Percentiles rank a stretch among this genome's conserved stretches.
Evolutionary conservation across 495 filamentous ascomycete species (phyloP).

Genomic region (Aspergillus sclerotiicarbonarius): DNA sequence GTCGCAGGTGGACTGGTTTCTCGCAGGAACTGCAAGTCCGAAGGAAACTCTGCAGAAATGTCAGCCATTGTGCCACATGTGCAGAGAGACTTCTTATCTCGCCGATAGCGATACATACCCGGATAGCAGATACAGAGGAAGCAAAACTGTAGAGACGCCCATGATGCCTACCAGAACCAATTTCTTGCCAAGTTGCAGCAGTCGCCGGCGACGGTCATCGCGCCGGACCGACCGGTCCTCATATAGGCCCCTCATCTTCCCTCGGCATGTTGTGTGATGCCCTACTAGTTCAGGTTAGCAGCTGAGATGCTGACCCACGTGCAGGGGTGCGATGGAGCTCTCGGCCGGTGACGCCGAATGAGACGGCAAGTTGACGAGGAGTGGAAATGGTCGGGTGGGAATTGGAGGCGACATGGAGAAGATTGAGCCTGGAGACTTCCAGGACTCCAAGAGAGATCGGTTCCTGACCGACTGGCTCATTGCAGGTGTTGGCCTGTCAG

Average conservation of each 20-base stretch:
- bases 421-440: no score
- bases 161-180: not conserved
- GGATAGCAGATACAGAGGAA: constrained; percentile 14
- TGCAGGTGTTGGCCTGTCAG: no score
- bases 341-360: no score
- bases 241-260: constrained; percentile 19
- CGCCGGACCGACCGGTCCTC: constrained; percentile 9
- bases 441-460: no score
- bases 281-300: not conserved
- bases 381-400: not conserved
- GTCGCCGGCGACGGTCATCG: not conserved
- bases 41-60: constrained; percentile 7
- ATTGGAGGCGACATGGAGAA: no score
- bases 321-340: not conserved
- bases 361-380: not conserved
- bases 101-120: constrained; percentile 10
- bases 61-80: not conserved
- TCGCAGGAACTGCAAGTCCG: not conserved
- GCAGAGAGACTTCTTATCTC: no score
- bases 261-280: not conserved
- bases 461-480: no score
- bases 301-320: not conserved
- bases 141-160: constrained; percentile 6
- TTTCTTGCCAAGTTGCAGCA: not conserved
- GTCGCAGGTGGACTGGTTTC: constrained; percentile 47